phyloP scores from a whole-genome alignment of 768 basidiomycete genomes.

The Podaxis sp. region DNA sequence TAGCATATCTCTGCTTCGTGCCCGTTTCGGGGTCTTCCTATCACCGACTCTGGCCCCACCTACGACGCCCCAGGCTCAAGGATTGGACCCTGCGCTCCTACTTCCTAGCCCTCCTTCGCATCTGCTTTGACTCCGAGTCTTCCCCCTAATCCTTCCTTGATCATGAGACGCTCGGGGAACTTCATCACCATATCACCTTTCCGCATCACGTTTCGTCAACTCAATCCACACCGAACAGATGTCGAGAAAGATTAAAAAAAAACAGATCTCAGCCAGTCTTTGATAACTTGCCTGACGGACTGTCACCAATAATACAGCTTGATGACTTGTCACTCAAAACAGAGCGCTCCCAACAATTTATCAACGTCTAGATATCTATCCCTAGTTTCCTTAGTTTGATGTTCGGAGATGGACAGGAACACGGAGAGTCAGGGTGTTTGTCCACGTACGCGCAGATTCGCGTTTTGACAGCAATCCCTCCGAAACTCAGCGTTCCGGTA shows the following conservation, averaged over 20 bases:
- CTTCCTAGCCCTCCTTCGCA: background rate
- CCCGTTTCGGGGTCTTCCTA: background rate
- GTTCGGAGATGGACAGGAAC: background rate
- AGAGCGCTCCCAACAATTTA: background rate
- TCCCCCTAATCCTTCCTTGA: background rate
- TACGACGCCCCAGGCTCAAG: background rate
- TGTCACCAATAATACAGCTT: background rate
- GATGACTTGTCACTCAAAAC: background rate
- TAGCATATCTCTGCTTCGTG: no score
- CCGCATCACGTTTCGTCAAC: background rate
- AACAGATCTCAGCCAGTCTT: background rate
- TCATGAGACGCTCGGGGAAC: background rate
- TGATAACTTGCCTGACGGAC: background rate
- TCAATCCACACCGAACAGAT: background rate
- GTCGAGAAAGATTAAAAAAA: background rate
- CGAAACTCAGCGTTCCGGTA: background rate
- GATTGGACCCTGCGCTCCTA: background rate
- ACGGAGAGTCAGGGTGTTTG: background rate
- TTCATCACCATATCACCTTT: background rate
- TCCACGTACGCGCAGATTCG: background rate
- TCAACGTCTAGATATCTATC: background rate
- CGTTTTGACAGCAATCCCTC: background rate
- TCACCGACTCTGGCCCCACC: background rate
- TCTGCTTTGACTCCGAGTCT: background rate
- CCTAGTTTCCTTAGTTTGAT: background rate